Evolutionary conservation across 2,329 filamentous ascomycete species (phyloP).

Genomic region (Exophiala oligosperma): DNA sequence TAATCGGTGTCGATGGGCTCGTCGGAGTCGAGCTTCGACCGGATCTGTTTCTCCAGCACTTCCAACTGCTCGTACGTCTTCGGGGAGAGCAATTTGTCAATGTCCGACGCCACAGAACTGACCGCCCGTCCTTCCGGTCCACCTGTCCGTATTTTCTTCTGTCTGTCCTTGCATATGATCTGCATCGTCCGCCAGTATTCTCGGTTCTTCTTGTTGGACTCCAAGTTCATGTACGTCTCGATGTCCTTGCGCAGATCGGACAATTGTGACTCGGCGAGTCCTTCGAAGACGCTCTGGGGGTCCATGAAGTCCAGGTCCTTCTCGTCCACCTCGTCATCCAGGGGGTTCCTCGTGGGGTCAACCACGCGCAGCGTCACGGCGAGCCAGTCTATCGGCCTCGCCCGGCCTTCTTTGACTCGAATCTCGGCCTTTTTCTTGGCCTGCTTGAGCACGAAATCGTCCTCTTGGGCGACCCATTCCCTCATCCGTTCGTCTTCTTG

Average conservation of each 20-base stretch:
- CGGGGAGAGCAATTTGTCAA: constrained; percentile 80
- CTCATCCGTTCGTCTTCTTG: constrained; percentile 76
- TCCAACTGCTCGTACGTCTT: constrained; percentile 88
- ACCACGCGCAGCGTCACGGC: constrained; percentile 88
- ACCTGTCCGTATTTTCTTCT: constrained; percentile 62
- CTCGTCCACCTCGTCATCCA: constrained; percentile 81
- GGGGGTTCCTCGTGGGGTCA: constrained; percentile 73
- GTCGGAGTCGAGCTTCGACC: constrained; percentile 78
- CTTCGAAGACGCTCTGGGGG: constrained; percentile 78
- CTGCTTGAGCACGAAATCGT: constrained; percentile 93
- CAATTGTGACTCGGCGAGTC: constrained; percentile 66
- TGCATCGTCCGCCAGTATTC: constrained; percentile 92
- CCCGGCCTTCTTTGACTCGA: constrained; percentile 84
- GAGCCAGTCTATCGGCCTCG: constrained; percentile 90
- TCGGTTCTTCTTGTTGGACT: constrained; percentile 72
- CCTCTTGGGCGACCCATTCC: constrained; percentile 89
- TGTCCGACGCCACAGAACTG: constrained; percentile 79
- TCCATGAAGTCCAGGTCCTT: constrained; percentile 76
- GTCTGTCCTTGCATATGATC: constrained; percentile 75
- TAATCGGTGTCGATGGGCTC: constrained; percentile 96
- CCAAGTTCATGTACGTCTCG: constrained; percentile 73
- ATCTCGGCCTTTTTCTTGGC: constrained; percentile 98
- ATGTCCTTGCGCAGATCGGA: constrained; percentile 81
- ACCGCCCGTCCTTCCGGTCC: constrained; percentile 70
- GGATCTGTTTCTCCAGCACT: constrained; percentile 81